These are phyloP conservation scores for Phytophthora kernoviae DNA, from an alignment of 352 stramenopile species.

Conservation along the genomic window DNA sequence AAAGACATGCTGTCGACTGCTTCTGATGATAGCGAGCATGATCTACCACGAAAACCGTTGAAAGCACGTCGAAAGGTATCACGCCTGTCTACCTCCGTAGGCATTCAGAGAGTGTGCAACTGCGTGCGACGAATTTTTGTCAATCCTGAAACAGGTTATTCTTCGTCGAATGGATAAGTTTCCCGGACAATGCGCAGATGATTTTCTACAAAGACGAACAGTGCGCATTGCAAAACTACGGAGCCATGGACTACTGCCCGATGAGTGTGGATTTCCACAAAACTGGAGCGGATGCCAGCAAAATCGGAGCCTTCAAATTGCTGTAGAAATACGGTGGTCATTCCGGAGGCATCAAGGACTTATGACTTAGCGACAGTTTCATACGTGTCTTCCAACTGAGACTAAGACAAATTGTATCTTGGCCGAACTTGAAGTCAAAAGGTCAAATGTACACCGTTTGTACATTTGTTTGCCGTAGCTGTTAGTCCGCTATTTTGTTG, in stretches of 20 bases:
- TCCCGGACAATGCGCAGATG: not conserved
- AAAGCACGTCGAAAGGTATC: not conserved
- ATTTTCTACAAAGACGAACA: not conserved
- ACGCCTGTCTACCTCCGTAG: too few species aligned
- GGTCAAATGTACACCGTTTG: too few species aligned
- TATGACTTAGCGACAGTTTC: not conserved
- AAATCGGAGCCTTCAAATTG: not conserved
- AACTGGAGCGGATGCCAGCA: not conserved
- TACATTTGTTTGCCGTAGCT: too few species aligned
- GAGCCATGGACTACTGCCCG: not conserved
- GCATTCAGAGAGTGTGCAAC: too few species aligned
- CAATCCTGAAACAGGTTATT: slow-evolving; percentile 1
- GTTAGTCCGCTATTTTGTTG: too few species aligned
- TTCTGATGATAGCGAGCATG: not conserved
- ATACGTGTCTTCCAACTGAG: too few species aligned
- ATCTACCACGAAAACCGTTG: not conserved
- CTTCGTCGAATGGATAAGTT: not conserved
- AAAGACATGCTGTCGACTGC: too few species aligned
- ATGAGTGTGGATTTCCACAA: not conserved
- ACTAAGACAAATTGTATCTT: too few species aligned
- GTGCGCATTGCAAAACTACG: not conserved
- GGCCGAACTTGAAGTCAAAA: too few species aligned
- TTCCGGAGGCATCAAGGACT: not conserved
- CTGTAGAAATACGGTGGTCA: not conserved
- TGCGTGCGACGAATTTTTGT: not conserved